Base-by-base conservation (phyloP, 208 protist species). In the Leishmania guyanensis region DNA sequence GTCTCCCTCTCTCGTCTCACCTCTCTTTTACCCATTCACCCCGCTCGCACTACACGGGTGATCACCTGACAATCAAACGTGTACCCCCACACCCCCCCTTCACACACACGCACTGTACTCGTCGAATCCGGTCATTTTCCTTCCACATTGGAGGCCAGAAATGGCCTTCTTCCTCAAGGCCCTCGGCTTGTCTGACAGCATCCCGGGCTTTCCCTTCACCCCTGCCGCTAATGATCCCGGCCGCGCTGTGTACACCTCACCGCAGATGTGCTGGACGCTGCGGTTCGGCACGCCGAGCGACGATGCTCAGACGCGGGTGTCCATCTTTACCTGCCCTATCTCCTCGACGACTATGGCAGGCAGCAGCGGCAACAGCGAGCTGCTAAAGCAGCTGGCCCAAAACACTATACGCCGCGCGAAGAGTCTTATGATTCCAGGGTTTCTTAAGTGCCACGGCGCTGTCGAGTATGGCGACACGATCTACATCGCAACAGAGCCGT, bases 401-500 rank as follows among this genome's bases (percentile, higher is more conserved):
- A 89, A 97, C 76, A 86, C 88, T 14, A 83, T 96, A 83, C 94
- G 93, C 39, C 86, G 88, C 4, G 84, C 92, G 9, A 96, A 96
- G 72, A 95, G 91, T 39, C 81, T 98, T 36, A 78, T 93, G 66
- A 84, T 97, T 20, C 93, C 92, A 0, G 93, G 93, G 43, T 72
- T 96, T 39, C 88, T 98, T 9, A 88, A 89, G 16, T 97, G 93
- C 76, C 80, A 91, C 75, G 93, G 89, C 14, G 92, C 87, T 5
- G 85, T 77, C 0, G 95, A 97, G 85, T 87, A 96, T 72, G 65
- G 89, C 60, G 87, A 94, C 73, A 91, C 87, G 22, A 62, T 96
- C 10, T 96, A 98, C 86, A 91, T 98, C 50, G 95, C 94, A 26
- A 97, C 89, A 22, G 93, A 98, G 84, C 81, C 75, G 56, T 96